Evolutionary conservation across 140 eudicot species (phyloP).

Genomic region (Oenanthe javanica): DNA sequence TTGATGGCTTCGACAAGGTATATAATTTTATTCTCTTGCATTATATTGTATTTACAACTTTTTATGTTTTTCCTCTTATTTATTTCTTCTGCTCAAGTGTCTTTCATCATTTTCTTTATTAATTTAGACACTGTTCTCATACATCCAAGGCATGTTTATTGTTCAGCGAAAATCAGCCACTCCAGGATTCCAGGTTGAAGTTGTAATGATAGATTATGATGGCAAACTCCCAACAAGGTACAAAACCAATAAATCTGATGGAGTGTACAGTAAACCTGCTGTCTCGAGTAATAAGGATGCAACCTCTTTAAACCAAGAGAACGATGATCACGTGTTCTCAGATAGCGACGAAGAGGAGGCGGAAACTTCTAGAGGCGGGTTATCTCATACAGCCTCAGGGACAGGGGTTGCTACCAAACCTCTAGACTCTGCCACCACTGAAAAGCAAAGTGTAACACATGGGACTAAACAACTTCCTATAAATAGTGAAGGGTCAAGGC

Average conservation of each 20-base stretch:
- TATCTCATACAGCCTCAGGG: constrained; percentile 21
- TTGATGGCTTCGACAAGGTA: constrained; percentile 91
- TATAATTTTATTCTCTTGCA: background rate
- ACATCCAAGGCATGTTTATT: background rate
- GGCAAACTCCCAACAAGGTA: constrained; percentile 44
- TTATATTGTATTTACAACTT: background rate
- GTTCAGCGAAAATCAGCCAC: constrained; percentile 75
- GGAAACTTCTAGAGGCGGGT: constrained; percentile 17
- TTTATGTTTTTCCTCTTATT: background rate
- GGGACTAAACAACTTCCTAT: constrained; percentile 45
- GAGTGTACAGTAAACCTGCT: constrained; percentile 24
- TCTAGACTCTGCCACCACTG: constrained; percentile 22
- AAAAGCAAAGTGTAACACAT: constrained; percentile 19
- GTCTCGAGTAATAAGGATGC: constrained; percentile 29
- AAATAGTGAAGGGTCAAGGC: constrained; percentile 24
- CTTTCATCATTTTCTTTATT: background rate
- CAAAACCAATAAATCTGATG: constrained; percentile 25
- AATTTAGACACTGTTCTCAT: background rate
- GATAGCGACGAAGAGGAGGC: constrained; percentile 72
- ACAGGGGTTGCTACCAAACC: constrained; percentile 21
- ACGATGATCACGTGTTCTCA: constrained; percentile 56
- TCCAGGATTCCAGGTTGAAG: constrained; percentile 86
- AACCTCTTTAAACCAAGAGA: constrained; percentile 29
- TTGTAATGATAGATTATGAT: constrained; percentile 83
- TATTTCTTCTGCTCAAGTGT: background rate